These are phyloP conservation scores for Cubamyces sp. DNA, from an alignment of 768 basidiomycete species.

Conservation along the genomic window DNA sequence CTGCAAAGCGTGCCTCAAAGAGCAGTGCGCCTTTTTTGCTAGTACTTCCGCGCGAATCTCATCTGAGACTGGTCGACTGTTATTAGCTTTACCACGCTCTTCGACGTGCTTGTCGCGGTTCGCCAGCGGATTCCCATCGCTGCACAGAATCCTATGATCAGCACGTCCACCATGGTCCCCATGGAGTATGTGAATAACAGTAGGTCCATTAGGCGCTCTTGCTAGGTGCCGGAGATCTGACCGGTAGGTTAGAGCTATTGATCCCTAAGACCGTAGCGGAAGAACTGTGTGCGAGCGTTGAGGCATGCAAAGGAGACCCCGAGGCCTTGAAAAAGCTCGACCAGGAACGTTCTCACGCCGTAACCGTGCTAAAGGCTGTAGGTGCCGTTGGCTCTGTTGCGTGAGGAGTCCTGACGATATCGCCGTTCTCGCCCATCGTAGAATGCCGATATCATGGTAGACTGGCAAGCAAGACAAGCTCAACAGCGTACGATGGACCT, in stretches of 20 bases:
- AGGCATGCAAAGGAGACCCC: conserved; percentile 2
- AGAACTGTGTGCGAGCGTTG: not conserved
- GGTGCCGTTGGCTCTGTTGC: not conserved
- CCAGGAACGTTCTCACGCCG: not conserved
- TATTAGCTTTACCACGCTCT: not conserved
- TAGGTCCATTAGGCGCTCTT: not conserved
- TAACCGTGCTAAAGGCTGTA: not conserved
- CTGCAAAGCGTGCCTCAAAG: conserved; percentile 12
- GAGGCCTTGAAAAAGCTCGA: not conserved
- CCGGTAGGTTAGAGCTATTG: not conserved
- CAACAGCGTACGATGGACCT: conserved; percentile 9
- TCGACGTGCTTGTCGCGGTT: conserved; percentile 1
- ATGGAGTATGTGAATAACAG: conserved; percentile 12
- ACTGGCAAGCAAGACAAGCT: conserved; percentile 11
- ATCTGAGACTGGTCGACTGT: too few species aligned
- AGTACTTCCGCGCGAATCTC: not conserved
- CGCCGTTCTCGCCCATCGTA: not conserved
- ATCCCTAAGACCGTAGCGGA: not conserved
- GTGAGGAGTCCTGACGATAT: not conserved
- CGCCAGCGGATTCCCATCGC: not conserved
- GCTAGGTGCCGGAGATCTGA: not conserved
- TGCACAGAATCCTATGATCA: not conserved
- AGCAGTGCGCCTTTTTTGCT: conserved; percentile 7
- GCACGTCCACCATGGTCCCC: conserved; percentile 12
- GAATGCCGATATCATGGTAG: not conserved